These are phyloP conservation scores for Madurella mycetomatis DNA, from an alignment of 2,329 filamentous ascomycete genomes.

Conservation along the genomic window DNA sequence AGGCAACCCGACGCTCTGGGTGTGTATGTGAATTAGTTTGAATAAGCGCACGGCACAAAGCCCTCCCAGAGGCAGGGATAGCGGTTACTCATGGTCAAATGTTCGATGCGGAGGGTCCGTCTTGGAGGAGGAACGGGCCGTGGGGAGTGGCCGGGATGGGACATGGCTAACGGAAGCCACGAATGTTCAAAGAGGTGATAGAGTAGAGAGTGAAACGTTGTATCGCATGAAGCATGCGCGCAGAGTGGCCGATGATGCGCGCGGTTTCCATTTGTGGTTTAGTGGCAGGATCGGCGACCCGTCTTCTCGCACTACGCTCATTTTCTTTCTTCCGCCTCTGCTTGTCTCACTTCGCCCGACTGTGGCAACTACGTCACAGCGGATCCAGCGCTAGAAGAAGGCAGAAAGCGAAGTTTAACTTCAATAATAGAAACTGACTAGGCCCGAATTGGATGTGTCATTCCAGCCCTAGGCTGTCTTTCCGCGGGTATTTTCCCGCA, in stretches of 20 bases:
- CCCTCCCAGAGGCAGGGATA: neutral
- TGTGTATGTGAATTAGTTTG: neutral
- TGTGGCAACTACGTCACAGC: neutral
- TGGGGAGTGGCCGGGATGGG: too few species aligned
- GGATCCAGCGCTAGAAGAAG: constrained; percentile 12
- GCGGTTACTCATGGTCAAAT: too few species aligned
- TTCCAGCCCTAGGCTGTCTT: neutral
- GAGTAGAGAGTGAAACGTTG: constrained; percentile 16
- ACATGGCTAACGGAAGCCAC: too few species aligned
- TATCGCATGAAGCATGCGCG: constrained; percentile 3
- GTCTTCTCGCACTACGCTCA: too few species aligned
- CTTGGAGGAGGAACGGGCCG: too few species aligned
- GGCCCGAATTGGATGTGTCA: constrained; percentile 10
- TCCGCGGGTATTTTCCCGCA: neutral
- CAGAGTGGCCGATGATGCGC: neutral
- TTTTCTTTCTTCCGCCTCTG: neutral
- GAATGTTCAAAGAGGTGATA: too few species aligned
- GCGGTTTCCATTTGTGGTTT: neutral
- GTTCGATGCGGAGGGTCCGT: too few species aligned
- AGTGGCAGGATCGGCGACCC: too few species aligned
- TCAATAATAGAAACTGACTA: constrained; percentile 29
- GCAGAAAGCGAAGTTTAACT: constrained; percentile 24
- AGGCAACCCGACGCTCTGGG: neutral
- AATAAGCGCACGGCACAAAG: neutral
- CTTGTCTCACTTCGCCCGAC: neutral